These are phyloP conservation scores for Gossypium davidsonii DNA, from an alignment of 441 rosid genomes.

Conservation along the genomic window DNA sequence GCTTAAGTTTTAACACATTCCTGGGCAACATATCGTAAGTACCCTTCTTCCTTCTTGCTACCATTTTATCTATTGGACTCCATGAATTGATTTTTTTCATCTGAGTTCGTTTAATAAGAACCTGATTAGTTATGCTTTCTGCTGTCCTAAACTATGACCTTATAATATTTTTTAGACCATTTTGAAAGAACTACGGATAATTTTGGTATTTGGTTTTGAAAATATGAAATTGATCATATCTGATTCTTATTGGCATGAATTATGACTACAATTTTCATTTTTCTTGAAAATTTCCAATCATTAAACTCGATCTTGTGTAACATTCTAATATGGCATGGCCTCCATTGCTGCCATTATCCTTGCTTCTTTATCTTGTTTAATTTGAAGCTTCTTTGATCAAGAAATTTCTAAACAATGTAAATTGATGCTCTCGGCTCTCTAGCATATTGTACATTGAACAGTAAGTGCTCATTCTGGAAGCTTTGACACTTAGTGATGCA, in stretches of 20 bases:
- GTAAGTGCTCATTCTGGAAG: neutral
- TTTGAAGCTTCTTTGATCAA: neutral
- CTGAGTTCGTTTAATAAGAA: neutral
- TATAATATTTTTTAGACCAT: neutral
- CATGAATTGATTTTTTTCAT: neutral
- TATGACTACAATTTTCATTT: neutral
- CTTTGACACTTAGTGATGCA: neutral
- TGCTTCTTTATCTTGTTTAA: constrained; percentile 5
- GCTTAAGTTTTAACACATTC: constrained; percentile 81
- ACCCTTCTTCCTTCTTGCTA: constrained; percentile 14
- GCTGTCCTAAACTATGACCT: neutral
- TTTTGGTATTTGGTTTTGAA: neutral
- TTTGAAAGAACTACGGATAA: neutral
- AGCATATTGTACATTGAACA: neutral
- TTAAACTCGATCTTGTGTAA: neutral
- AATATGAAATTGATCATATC: neutral
- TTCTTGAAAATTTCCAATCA: neutral
- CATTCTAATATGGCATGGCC: neutral
- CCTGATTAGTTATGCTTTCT: neutral
- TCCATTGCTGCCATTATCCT: neutral
- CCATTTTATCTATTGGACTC: neutral
- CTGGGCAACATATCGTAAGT: constrained; percentile 65
- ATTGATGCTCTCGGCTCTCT: neutral
- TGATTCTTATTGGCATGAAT: neutral
- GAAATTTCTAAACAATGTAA: neutral